Base-by-base conservation (phyloP, 306 rosid species). In the Pterocarpus santalinus region DNA sequence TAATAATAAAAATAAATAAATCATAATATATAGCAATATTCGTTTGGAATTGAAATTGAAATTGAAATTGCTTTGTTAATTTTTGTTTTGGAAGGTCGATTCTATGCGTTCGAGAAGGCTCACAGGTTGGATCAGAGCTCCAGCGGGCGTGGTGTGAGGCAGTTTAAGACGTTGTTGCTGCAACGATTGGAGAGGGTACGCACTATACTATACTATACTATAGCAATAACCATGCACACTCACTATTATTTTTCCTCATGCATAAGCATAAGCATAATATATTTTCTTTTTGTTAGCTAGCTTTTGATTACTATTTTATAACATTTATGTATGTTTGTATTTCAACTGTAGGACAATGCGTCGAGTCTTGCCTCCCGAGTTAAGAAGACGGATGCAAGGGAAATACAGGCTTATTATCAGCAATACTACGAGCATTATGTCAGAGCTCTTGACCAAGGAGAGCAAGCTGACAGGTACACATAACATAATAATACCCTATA, bases 21-120 rank as follows among this genome's bases (percentile, higher is more conserved):
- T 43, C 8, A 47, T 10, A 10, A 47, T 9, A 22, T 22, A 22
- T 47, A 47, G n/a, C 4, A 13, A 5, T 52, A 17, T 16, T 53
- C 2, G n/a, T 14, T 13, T 51, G 58, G 58, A 15, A 55, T 55
- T 55, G 30, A 55, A 16, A 15, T n/a, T n/a, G n/a, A n/a, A n/a
- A 55, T 55, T 58, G 69, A 56, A 14, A 56, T 53, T 13, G 16
- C 1, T 35, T 33, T 8, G 9, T 66, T 7, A 6, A 8, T 65
- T 51, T 47, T 10, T 38, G 58, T 44, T 77, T 61, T 72, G 61
- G 47, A 77, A 95, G 99, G 99, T 85, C 98, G 99, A 30, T 91
- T 93, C 81, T 91, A 95, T 57, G 99, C 99, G 72, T 95, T 93
- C 64, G 99, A 95, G 88, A 95, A 95, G 91, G 97, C 99, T 10